Evolutionary conservation across 768 basidiomycete species (phyloP).

Genomic region (Candolleomyces eurysporus): DNA sequence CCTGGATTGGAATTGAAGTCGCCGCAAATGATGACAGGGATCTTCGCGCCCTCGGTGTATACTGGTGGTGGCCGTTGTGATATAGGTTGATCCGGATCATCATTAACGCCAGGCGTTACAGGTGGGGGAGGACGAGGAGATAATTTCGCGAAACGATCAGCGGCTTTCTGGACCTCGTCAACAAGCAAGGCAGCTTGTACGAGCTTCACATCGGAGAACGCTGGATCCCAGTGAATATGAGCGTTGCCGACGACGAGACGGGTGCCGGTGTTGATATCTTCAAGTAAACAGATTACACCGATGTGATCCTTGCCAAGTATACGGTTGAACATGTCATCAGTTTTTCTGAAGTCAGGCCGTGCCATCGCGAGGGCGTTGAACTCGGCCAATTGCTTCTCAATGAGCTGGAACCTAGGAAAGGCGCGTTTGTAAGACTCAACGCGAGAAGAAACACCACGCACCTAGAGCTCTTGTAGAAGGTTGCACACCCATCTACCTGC

Average conservation of each 20-base stretch:
- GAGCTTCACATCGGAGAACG: slow-evolving; percentile 93
- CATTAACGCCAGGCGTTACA: slow-evolving; percentile 15
- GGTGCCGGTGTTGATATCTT: slow-evolving; percentile 83
- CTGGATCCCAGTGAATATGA: slow-evolving; percentile 92
- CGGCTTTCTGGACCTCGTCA: slow-evolving; percentile 91
- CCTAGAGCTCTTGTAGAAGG: slow-evolving; percentile 89
- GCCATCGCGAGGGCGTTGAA: slow-evolving; percentile 93
- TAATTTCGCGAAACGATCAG: slow-evolving; percentile 77
- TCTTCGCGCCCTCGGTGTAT: slow-evolving; percentile 84
- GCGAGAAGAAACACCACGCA: slow-evolving; percentile 39
- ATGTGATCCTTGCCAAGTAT: slow-evolving; percentile 94
- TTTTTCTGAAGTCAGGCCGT: slow-evolving; percentile 91
- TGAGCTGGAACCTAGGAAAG: slow-evolving; percentile 72
- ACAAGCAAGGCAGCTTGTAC: slow-evolving; percentile 91
- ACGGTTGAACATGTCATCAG: slow-evolving; percentile 99
- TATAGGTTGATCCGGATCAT: slow-evolving; percentile 1
- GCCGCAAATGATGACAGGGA: slow-evolving; percentile 89
- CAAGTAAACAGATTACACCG: slow-evolving; percentile 82
- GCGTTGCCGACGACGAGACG: slow-evolving; percentile 87
- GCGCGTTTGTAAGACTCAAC: slow-evolving; percentile 12
- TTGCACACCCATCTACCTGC: slow-evolving; percentile 94
- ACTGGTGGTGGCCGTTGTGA: slow-evolving; percentile 54
- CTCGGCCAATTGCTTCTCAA: slow-evolving; percentile 92
- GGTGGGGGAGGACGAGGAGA: slow-evolving; percentile 53
- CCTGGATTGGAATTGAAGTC: slow-evolving; percentile 91